Evolutionary conservation across 257 asterid genomes (phyloP).

Genomic region (Euphrasia confusa): DNA sequence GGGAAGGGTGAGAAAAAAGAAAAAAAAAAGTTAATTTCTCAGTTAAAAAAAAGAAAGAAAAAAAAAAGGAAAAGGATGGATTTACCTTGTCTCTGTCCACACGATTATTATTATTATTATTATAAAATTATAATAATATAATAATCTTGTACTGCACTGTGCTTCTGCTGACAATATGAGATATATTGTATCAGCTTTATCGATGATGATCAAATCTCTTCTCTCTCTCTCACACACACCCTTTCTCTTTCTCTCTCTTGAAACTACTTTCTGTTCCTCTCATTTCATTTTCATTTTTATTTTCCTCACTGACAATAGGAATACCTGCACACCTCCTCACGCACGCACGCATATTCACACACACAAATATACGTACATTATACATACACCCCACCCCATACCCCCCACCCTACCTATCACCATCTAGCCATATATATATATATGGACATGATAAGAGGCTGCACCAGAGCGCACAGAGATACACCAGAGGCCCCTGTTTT

Average conservation of each 20-base stretch:
- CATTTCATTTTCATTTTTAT: slow-evolving; percentile 26
- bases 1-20: too few species aligned
- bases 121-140: too few species aligned
- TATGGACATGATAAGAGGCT: slow-evolving; percentile 35
- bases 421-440: slow-evolving; percentile 30
- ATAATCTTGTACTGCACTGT: slow-evolving; percentile 60
- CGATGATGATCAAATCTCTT: slow-evolving; percentile 49
- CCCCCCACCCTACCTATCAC: slow-evolving; percentile 2
- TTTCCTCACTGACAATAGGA: slow-evolving; percentile 74
- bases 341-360: slow-evolving; percentile 89
- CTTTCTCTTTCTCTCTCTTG: slow-evolving; percentile 23
- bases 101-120: slow-evolving; percentile 40
- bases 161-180: slow-evolving; percentile 37
- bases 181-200: slow-evolving; percentile 79
- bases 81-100: slow-evolving; percentile 63
- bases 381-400: slow-evolving; percentile 16
- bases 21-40: too few species aligned
- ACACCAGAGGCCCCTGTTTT: slow-evolving; percentile 17
- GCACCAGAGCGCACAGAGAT: not conserved
- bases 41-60: not conserved
- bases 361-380: slow-evolving; percentile 27
- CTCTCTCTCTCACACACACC: not conserved
- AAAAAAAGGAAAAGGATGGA: slow-evolving; percentile 29
- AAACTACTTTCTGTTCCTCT: slow-evolving; percentile 69
- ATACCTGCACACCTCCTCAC: slow-evolving; percentile 79